Conservation (phyloP, 2,329 filamentous ascomycete species). For the Rhexocercosporidium sp. region DNA sequence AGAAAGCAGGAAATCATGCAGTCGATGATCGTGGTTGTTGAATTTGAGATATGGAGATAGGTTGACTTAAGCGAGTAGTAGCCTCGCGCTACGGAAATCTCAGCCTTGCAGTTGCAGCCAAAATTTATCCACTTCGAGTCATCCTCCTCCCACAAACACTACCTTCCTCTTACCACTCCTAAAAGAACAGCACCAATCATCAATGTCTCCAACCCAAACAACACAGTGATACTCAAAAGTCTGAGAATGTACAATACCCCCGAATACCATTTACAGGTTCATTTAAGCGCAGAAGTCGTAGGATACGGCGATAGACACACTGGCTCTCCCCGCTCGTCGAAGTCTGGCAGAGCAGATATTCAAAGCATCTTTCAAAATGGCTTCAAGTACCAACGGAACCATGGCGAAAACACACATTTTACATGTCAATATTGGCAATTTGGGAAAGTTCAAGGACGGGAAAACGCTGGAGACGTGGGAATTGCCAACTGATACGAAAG, state of each 20-base stretch:
- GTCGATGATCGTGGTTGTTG: neutral
- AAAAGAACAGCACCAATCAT: neutral
- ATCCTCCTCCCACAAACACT: neutral
- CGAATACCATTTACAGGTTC: slow-evolving; percentile 27
- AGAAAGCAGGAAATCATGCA: no score
- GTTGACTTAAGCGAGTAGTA: neutral
- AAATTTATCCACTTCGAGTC: slow-evolving; percentile 4
- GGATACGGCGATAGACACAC: slow-evolving; percentile 32
- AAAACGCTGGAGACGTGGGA: slow-evolving; percentile 38
- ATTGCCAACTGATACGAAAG: slow-evolving; percentile 25
- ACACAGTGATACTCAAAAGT: neutral
- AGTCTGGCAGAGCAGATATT: slow-evolving; percentile 17
- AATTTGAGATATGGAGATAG: neutral
- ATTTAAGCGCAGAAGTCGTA: slow-evolving; percentile 39
- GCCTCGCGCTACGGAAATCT: neutral
- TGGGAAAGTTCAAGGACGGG: slow-evolving; percentile 36
- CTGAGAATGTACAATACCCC: slow-evolving; percentile 36
- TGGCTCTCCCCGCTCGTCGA: slow-evolving; percentile 30
- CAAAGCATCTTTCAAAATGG: slow-evolving; percentile 31
- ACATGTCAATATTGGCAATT: slow-evolving; percentile 25
- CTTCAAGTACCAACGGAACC: slow-evolving; percentile 24
- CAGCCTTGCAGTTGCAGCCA: neutral
- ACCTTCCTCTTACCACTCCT: neutral
- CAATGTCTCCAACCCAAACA: slow-evolving; percentile 6
- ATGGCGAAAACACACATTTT: slow-evolving; percentile 33